phyloP scores from a whole-genome alignment of 768 basidiomycete genomes.

The Neoboletus magnificus region DNA sequence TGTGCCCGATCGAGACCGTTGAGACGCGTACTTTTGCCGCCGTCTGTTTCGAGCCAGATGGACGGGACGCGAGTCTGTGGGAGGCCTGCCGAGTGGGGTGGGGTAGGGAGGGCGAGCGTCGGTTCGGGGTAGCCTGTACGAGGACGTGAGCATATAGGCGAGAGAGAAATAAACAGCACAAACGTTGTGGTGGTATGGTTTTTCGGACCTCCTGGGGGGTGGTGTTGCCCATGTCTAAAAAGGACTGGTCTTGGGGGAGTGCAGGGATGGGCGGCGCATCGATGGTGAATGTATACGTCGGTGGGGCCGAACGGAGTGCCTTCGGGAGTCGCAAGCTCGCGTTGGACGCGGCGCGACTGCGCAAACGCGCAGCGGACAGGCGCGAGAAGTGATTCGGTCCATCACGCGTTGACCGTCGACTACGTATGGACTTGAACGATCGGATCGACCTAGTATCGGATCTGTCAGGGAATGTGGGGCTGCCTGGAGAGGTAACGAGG shows the following conservation, averaged over 20 bases:
- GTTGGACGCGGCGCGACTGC: conserved; percentile 62
- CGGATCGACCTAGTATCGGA: conserved; percentile 25
- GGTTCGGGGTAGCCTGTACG: conserved; percentile 16
- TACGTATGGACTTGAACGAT: conserved; percentile 25
- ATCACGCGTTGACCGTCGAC: conserved; percentile 24
- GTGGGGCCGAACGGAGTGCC: conserved; percentile 28
- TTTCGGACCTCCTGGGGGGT: conserved; percentile 34
- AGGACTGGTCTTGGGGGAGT: conserved; percentile 28
- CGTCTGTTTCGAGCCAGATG: conserved; percentile 49
- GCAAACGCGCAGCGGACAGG: conserved; percentile 61
- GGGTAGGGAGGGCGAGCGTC: conserved; percentile 12
- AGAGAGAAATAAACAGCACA: background rate
- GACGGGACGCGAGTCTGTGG: conserved; percentile 38
- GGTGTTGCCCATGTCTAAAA: conserved; percentile 32
- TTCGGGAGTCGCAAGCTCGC: conserved; percentile 62
- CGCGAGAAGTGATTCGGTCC: conserved; percentile 37
- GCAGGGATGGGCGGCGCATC: conserved; percentile 31
- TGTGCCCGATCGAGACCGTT: conserved; percentile 21
- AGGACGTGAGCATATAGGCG: background rate
- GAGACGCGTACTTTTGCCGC: conserved; percentile 7
- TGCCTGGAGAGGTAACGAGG: conserved; percentile 19
- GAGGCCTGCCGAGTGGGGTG: conserved; percentile 23
- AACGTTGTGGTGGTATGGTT: conserved; percentile 14
- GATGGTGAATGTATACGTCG: conserved; percentile 33
- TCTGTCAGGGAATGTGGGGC: background rate